Evolutionary conservation across 75 land plant genomes (phyloP), one percentile per base, ranked within the genome.

Genomic region (Gnetum montanum): DNA sequence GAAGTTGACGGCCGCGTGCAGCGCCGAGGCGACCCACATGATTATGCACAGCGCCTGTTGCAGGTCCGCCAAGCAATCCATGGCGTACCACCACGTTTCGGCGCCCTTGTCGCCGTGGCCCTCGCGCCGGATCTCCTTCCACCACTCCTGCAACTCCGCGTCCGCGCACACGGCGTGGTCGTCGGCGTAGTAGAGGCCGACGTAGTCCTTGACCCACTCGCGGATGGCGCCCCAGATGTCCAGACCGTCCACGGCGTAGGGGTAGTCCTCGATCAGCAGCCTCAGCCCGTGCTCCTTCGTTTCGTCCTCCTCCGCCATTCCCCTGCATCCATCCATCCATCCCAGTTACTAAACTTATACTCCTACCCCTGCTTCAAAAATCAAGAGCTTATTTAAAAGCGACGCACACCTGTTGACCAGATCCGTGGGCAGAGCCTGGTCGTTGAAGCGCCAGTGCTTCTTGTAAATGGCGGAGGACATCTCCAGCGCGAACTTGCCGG

Each of bases 401-500:
- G 43, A 15, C 16, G 43, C 13, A 3, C 36, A 71, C 78, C 89
- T 70, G 33, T 63, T 40, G 4, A 82, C 54, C 23, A 86, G 66
- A 33, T 86, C 90, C 12, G 79, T 72, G 6, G 90, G 86, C 3
- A 86, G 57, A 6, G 57, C 76, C 45, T 86, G 61, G 20, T 40
- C 27, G 49, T 82, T 77, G 35, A 86, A 86, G 12, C 73, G 64
- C 86, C 86, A 86, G n/a, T n/a, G 18, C 4, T 65, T n/a, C n/a
- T n/a, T n/a, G 61, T 86, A 86, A 8, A 45, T 64, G 26, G 53
- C 69, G 4, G 90, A 63, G 64, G 86, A 72, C 15, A 86, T 51
- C 59, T 82, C 86, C 63, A 82, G 70, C 31, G 63, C 67, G 56
- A 62, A 66, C 12, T 58, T 58, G 2, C 64, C 59, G 0, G 80